A percentile compares a stretch with the other conserved stretches of the same genome.
phyloP scores from a whole-genome alignment of 2,329 filamentous ascomycete species.

The Epichloe uncinata region DNA sequence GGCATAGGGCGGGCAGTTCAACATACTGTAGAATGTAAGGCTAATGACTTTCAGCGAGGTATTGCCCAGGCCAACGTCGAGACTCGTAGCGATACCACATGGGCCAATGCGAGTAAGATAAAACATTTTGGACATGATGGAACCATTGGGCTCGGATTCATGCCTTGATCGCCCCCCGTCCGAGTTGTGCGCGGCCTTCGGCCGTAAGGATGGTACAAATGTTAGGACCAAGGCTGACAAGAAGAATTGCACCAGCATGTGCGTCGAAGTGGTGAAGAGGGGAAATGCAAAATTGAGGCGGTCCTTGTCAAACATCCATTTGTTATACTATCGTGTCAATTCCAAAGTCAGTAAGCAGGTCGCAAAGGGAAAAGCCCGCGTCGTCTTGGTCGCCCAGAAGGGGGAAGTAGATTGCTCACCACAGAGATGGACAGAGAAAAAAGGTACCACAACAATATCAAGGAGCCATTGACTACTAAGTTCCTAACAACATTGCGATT shows the following conservation, averaged over 20 bases:
- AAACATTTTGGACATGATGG: conserved; percentile 78
- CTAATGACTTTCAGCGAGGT: conserved; percentile 93
- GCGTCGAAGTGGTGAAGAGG: conserved; percentile 84
- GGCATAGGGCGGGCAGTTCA: neutral
- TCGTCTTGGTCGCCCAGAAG: neutral
- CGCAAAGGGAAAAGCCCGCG: neutral
- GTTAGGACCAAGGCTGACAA: conserved; percentile 68
- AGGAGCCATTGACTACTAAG: conserved; percentile 58
- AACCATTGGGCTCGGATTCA: conserved; percentile 38
- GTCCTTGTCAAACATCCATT: conserved; percentile 94
- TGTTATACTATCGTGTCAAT: conserved; percentile 62
- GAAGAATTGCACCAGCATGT: conserved; percentile 90
- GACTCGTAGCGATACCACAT: conserved; percentile 80
- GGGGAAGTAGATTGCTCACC: conserved; percentile 36
- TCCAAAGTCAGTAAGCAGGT: conserved; percentile 9
- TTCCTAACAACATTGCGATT: conserved; percentile 59
- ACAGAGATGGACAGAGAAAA: conserved; percentile 91
- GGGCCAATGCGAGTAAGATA: conserved; percentile 86
- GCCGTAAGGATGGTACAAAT: conserved; percentile 70
- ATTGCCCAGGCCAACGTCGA: conserved; percentile 93
- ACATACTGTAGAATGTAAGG: conserved; percentile 83
- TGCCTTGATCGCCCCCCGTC: conserved; percentile 37
- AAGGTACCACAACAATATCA: conserved; percentile 78
- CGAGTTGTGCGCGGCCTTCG: conserved; percentile 36
- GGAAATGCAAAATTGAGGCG: conserved; percentile 87